Conservation (phyloP, 352 stramenopile genomes). For the Pythium utonaiense region DNA sequence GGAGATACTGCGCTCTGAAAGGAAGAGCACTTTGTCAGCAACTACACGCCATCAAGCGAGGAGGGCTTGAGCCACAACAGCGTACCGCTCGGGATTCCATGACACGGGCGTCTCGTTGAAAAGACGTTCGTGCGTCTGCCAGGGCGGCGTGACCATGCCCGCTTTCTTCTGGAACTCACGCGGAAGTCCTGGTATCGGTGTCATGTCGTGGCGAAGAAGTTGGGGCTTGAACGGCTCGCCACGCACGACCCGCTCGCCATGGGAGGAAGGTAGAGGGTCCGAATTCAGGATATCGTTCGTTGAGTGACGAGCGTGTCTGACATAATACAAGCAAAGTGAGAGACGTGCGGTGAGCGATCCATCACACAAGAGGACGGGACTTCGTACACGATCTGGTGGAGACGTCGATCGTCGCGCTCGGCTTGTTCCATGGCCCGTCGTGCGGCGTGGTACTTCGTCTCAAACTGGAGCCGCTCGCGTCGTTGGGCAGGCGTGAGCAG, state of each 20-base stretch:
- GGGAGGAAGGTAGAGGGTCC: conserved; percentile 18
- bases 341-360: no score
- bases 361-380: no score
- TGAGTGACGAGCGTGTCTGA: conserved; percentile 39
- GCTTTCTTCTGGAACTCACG: conserved; percentile 63
- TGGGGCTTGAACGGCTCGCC: conserved; percentile 45
- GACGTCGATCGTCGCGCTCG: conserved; percentile 56
- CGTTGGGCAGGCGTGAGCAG: conserved; percentile 69
- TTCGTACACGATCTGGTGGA: conserved; percentile 72
- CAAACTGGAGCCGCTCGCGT: conserved; percentile 62
- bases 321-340: no score
- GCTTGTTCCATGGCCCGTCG: conserved; percentile 46
- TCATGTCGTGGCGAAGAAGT: conserved; percentile 43
- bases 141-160: conserved; percentile 33
- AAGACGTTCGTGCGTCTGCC: conserved; percentile 53
- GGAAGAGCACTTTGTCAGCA: background rate
- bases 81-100: conserved; percentile 50
- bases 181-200: conserved; percentile 23
- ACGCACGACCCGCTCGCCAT: background rate
- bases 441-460: conserved; percentile 51
- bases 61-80: background rate
- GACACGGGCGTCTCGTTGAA: conserved; percentile 67
- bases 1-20: conserved; percentile 63
- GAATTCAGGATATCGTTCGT: conserved; percentile 49
- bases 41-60: background rate